Conservation (phyloP, 2,329 filamentous ascomycete species). For the Cadophora gregata region DNA sequence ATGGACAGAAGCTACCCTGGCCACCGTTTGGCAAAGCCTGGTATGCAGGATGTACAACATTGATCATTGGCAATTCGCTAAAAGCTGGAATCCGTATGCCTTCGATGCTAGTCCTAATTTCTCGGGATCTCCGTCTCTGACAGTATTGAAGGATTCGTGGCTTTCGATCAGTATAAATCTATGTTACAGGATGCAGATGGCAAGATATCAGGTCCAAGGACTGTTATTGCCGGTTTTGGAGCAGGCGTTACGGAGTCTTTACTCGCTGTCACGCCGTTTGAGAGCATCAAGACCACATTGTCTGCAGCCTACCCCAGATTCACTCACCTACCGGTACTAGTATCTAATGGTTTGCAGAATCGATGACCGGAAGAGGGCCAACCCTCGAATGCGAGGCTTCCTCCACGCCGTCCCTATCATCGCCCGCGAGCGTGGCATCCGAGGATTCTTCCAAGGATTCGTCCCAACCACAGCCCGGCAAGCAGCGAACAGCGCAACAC, state of each 20-base stretch:
- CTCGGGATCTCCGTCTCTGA: slow-evolving; percentile 3
- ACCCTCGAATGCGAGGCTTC: slow-evolving; percentile 90
- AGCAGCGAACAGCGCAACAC: slow-evolving; percentile 89
- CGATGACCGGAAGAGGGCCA: slow-evolving; percentile 87
- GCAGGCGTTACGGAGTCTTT: slow-evolving; percentile 94
- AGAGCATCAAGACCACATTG: slow-evolving; percentile 98
- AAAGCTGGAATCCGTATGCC: slow-evolving; percentile 91
- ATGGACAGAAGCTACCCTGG: slow-evolving; percentile 89
- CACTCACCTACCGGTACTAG: background rate
- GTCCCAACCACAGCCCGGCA: slow-evolving; percentile 93
- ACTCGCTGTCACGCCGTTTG: slow-evolving; percentile 92
- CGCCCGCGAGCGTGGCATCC: slow-evolving; percentile 82
- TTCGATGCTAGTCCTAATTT: background rate
- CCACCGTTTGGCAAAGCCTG: slow-evolving; percentile 92
- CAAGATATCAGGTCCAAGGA: slow-evolving; percentile 87
- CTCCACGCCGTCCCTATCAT: slow-evolving; percentile 89
- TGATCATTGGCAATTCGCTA: slow-evolving; percentile 95
- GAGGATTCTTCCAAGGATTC: slow-evolving; percentile 97
- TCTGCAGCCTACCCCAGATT: slow-evolving; percentile 43
- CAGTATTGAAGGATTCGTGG: slow-evolving; percentile 73
- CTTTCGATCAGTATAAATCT: slow-evolving; percentile 92
- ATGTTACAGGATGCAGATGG: slow-evolving; percentile 83
- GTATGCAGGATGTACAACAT: slow-evolving; percentile 97
- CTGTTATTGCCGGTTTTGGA: slow-evolving; percentile 91
- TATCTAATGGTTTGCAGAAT: slow-evolving; percentile 61